Percentiles rank a stretch among this genome's conserved stretches.
These are phyloP conservation scores for Leishmania arabica DNA, from an alignment of 208 protist genomes.

Conservation along the genomic window DNA sequence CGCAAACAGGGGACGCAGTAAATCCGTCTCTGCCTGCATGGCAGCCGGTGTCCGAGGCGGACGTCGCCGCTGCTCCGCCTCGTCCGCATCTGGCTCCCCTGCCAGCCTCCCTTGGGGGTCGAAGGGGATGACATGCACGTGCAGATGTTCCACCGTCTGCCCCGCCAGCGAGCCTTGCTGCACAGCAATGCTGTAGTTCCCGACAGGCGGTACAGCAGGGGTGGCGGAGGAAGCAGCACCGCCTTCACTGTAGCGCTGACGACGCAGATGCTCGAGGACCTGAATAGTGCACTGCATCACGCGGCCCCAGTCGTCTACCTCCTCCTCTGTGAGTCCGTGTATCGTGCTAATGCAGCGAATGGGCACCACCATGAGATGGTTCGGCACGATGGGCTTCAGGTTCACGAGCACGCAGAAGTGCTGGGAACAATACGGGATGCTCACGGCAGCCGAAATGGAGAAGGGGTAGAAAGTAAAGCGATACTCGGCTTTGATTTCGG, in stretches of 20 bases:
- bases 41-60: slow-evolving; percentile 43
- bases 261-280: slow-evolving; percentile 49
- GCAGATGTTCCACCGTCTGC: slow-evolving; percentile 83
- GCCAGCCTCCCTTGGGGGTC: slow-evolving; percentile 65
- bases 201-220: background rate
- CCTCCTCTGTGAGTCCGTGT: slow-evolving; percentile 60
- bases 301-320: slow-evolving; percentile 74
- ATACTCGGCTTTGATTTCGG: background rate
- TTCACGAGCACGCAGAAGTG: slow-evolving; percentile 85
- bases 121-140: slow-evolving; percentile 87
- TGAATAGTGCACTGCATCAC: slow-evolving; percentile 64
- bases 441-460: slow-evolving; percentile 35
- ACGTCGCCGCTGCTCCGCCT: slow-evolving; percentile 53
- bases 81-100: slow-evolving; percentile 68
- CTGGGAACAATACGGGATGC: slow-evolving; percentile 57
- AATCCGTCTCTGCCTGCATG: slow-evolving; percentile 67
- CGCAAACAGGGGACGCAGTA: slow-evolving; percentile 48
- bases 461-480: slow-evolving; percentile 66
- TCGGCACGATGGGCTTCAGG: slow-evolving; percentile 77
- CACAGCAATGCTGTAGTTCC: slow-evolving; percentile 75
- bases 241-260: slow-evolving; percentile 1
- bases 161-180: slow-evolving; percentile 76
- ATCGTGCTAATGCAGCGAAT: slow-evolving; percentile 77
- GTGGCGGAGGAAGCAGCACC: background rate
- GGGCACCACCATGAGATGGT: slow-evolving; percentile 85